phyloP scores from a whole-genome alignment of 108 stramenopile genomes.

The Aurantiochytrium sp. region DNA sequence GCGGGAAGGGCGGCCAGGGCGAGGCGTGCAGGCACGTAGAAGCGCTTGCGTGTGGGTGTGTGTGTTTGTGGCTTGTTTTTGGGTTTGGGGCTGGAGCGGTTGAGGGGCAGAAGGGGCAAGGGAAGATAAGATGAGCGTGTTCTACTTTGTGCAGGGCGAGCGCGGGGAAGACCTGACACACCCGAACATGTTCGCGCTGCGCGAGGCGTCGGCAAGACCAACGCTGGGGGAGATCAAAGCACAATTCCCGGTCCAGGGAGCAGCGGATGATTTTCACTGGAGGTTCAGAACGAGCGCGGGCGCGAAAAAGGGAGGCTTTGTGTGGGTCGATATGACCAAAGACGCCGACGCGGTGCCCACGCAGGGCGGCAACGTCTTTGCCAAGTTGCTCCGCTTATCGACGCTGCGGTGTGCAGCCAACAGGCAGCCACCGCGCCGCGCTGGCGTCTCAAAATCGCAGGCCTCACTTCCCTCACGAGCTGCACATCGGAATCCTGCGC shows the following conservation, averaged over 20 bases:
- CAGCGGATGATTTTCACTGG: background rate
- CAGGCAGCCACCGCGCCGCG: background rate
- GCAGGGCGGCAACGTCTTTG: background rate
- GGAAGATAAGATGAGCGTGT: background rate
- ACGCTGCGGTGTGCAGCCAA: background rate
- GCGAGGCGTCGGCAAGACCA: background rate
- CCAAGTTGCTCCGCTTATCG: background rate
- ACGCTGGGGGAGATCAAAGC: slow-evolving; percentile 5
- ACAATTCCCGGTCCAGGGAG: background rate
- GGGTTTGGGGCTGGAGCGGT: too few relatives aligned
- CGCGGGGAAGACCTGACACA: background rate
- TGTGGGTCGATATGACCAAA: background rate
- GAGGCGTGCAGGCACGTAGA: too few relatives aligned
- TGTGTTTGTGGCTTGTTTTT: too few relatives aligned
- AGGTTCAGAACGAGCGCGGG: background rate
- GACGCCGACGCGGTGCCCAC: background rate
- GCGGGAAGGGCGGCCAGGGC: too few relatives aligned
- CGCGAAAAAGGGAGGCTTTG: background rate
- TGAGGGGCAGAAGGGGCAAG: too few relatives aligned
- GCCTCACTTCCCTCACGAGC: background rate
- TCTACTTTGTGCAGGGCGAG: slow-evolving; percentile 16
- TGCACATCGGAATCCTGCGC: background rate
- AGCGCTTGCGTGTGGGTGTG: too few relatives aligned
- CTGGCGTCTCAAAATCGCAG: background rate
- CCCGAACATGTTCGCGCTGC: background rate